Evolutionary conservation across 768 basidiomycete genomes (phyloP).

Genomic region (Mycena latifolia): DNA sequence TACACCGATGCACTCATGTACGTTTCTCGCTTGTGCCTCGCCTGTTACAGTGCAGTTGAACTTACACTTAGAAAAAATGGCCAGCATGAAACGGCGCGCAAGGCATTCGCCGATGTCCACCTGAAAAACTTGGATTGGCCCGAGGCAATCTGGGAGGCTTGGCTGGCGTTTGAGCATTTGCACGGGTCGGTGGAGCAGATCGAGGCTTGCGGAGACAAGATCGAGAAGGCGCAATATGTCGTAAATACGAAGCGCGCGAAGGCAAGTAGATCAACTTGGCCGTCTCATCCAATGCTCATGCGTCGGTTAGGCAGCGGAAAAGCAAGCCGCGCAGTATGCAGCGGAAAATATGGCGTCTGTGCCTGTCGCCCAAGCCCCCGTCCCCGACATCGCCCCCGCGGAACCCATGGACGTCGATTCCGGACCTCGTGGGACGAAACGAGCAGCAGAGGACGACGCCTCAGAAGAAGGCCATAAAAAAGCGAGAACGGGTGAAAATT

Average conservation of each 20-base stretch:
- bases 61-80: slow-evolving; percentile 59
- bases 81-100: slow-evolving; percentile 70
- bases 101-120: slow-evolving; percentile 74
- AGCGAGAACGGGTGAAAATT: slow-evolving; percentile 64
- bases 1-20: slow-evolving; percentile 84
- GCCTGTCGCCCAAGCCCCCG: slow-evolving; percentile 45
- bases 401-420: slow-evolving; percentile 46
- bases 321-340: slow-evolving; percentile 56
- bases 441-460: slow-evolving; percentile 68
- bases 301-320: slow-evolving; percentile 68
- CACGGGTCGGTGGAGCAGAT: slow-evolving; percentile 80
- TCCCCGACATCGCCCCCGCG: slow-evolving; percentile 28
- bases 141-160: slow-evolving; percentile 93
- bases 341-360: slow-evolving; percentile 59
- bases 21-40: slow-evolving; percentile 41
- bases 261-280: slow-evolving; percentile 52
- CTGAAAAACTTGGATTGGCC: slow-evolving; percentile 92
- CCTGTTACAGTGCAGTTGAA: slow-evolving; percentile 16
- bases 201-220: slow-evolving; percentile 70
- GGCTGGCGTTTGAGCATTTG: slow-evolving; percentile 88
- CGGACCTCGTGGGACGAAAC: slow-evolving; percentile 60
- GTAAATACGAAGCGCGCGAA: slow-evolving; percentile 74
- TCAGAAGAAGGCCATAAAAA: slow-evolving; percentile 65
- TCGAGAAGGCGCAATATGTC: slow-evolving; percentile 74
- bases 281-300: background rate